Evolutionary conservation across 2,329 filamentous ascomycete genomes (phyloP), one percentile per base, ranked within the genome.

Genomic region (Hyphodiscus sp.): DNA sequence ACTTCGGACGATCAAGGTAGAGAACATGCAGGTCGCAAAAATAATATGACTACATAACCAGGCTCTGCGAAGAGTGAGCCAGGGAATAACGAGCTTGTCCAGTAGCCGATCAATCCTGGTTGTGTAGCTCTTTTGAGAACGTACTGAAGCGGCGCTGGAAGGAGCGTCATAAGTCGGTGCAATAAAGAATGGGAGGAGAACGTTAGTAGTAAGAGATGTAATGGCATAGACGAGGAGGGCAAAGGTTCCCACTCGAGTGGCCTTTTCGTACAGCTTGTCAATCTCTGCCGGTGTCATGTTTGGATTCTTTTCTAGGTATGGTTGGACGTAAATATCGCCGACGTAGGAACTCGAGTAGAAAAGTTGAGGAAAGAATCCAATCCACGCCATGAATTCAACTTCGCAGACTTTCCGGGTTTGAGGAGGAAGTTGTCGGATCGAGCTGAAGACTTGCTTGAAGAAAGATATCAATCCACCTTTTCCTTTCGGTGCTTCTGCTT

Each of bases 291-390:
- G 79, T 0, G 84, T 80, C 76, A 96, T 86, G 67, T 92, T 73
- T 0, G 90, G 91, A 61, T 96, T 87, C 49, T 80, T 74, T 60
- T 83, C 77, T 49, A 96, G 84, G 61, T 80, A 87, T 0, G 90
- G 90, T 66, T 96, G 86, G 18, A 90, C 87, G 63, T 96, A 96
- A 53, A 97, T 88, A 67, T 96, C 90, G 57, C 89, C 91, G 61
- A 96, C 87, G 69, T 94, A 97, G 18, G 90, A 95, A 1, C 91
- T 95, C 5, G 90, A 90, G 74, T 97, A 97, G 73, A 95, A 96
- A 2, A 97, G 78, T 69, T 96, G 91, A 1, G 91, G 91, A 65
- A 96, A 97, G 82, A 92, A 96, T 50, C 90, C 92, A 53, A 96
- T 85, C 91, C 91, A 97, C 5, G 90, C 89, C 56, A 85, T 91